Base-by-base conservation (phyloP, 495 filamentous ascomycete species). In the Amorphotheca resinae region DNA sequence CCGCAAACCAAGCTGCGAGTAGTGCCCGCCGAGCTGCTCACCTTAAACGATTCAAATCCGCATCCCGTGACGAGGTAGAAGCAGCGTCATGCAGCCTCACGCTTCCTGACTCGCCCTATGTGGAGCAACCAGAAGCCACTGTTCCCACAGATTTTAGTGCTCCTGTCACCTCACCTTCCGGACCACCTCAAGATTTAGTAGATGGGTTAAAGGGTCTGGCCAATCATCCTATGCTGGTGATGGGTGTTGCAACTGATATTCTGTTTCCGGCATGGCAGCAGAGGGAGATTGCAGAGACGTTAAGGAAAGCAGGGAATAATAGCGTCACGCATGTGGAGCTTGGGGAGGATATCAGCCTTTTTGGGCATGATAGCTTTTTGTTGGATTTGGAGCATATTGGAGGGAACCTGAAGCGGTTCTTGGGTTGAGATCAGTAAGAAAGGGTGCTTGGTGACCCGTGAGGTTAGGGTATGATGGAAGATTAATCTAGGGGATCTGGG, bases 221-320 rank as follows among this genome's bases (percentile, higher is more conserved):
- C 42, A 63, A 84, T 48, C 87, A 85, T 49, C 79, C 83, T 0
- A 79, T 82, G 2, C 66, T 99, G 31, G 82, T 99, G 2, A 78
- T 99, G 67, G 91, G 91, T 15, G 91, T 96, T 8, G 85, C 85
- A 1, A 95, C 86, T 55, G 91, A 99, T 58, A 96, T 94, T 44
- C 65, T 99, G 28, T 99, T 99, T 65, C 91, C 91, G 1, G 86
- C 93, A 1, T 99, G 91, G 89, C 91, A 99, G 63, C 91, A 99
- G 66, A 75, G 84, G 28, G 91, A 99, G 62, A 79, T 96, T 49
- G 93, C 91, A 2, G 77, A 86, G 55, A 82, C 93, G 1, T 62
- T 99, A 50, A 72, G 77, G 41, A 69, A 67, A 22, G 70, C 71
- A 0, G 91, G 93, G 1, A 96, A 94, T 52, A 63, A 69, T 42